Base-by-base conservation (phyloP, 495 filamentous ascomycete genomes). In the Neurospora sp. region DNA sequence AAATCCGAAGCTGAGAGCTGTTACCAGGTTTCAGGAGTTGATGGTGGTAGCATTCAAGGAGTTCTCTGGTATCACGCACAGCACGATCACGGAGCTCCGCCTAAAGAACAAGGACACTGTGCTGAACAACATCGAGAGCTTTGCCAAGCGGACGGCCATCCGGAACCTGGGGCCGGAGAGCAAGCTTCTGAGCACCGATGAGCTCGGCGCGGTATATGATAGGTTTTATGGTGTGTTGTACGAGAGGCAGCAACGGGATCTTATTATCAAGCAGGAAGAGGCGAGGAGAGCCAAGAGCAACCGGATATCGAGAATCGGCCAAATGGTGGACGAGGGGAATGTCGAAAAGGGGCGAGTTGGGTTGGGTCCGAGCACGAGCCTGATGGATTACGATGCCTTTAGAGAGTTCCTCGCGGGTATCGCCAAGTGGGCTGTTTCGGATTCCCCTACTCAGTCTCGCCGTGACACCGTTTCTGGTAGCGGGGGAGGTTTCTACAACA, bases 31-130 rank as follows among this genome's bases (percentile, higher is more conserved):
- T 81, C 96, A 99, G 79, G 96, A 98, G 78, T 86, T 99, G 71
- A 97, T 99, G 93, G 96, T 99, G 3, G 94, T 98, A 4, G 96
- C 96, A 14, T 98, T 98, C 85, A 97, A 96, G 73, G 96, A 99
- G 77, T 99, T 99, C 76, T 91, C 95, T 1, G 93, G 89, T 10
- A 97, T 99, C 77, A 99, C 96, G 0, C 95, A 98, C 77, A 90
- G 88, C 76, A 97, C 91, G 44, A 94, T 99, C 71, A 90, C 88
- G 3, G 96, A 98, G 74, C 89, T 96, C 74, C 92, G 96, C 27
- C 85, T 91, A 18, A 97, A 94, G 79, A 94, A 97, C 81, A 98
- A 97, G 81, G 93, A 94, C 78, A 90, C 91, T 3, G 94, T 99
- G 14, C 82, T 99, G 40, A 92, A 92, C 75, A 97, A 92, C 74